Percentiles rank a stretch among this genome's conserved stretches.
Evolutionary conservation across 2,329 filamentous ascomycete genomes (phyloP).

Genomic region (Akanthomyces dipterigenus): DNA sequence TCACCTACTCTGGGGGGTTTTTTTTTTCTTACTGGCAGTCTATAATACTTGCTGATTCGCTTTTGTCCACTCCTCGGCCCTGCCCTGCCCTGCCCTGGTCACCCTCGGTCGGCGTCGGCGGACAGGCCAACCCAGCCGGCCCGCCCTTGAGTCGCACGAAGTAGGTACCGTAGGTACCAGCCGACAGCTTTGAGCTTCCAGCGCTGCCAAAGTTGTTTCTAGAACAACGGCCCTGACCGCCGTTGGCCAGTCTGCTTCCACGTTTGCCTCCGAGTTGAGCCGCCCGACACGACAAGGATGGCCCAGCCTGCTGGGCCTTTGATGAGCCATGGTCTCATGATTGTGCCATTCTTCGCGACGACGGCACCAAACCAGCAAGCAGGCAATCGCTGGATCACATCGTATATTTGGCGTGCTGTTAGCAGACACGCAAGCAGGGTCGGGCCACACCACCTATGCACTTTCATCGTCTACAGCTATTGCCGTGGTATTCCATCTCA

Average conservation of each 20-base stretch:
- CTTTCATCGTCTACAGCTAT: not conserved
- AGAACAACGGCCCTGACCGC: not conserved
- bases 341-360: not conserved
- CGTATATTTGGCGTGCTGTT: not conserved
- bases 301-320: not conserved
- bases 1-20: too few species aligned
- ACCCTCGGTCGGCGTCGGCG: not conserved
- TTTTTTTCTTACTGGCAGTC: too few species aligned
- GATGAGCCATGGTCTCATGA: not conserved
- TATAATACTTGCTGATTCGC: too few species aligned
- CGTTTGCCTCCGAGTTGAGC: not conserved
- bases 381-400: not conserved
- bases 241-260: not conserved
- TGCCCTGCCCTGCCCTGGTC: not conserved
- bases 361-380: not conserved
- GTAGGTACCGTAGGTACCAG: too few species aligned
- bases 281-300: not conserved
- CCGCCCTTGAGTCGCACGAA: not conserved
- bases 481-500: slow-evolving; percentile 4
- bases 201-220: not conserved
- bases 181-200: not conserved
- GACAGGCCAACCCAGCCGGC: not conserved
- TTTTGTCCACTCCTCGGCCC: not conserved
- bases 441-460: not conserved
- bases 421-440: not conserved